These are phyloP conservation scores for Podospora conica DNA, from an alignment of 495 filamentous ascomycete species.

Conservation along the genomic window DNA sequence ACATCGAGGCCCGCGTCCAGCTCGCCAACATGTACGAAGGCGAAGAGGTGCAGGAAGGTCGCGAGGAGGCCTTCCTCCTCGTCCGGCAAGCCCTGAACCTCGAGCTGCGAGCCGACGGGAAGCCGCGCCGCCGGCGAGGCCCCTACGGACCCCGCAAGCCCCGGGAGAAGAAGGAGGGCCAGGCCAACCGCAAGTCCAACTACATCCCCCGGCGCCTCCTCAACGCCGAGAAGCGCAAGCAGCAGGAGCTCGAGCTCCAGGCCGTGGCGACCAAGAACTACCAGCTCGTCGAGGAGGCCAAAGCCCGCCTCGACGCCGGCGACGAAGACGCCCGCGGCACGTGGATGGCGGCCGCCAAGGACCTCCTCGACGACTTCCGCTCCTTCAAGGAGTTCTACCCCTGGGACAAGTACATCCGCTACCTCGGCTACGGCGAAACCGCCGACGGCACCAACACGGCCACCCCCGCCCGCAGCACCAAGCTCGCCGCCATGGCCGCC, in stretches of 20 bases:
- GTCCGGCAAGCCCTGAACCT: constrained; percentile 67
- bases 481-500: constrained; percentile 66
- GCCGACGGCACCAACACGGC: constrained; percentile 38
- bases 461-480: constrained; percentile 45
- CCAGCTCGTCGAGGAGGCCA: constrained; percentile 46
- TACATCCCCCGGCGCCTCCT: constrained; percentile 32
- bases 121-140: constrained; percentile 13
- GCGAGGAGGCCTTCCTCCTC: constrained; percentile 59
- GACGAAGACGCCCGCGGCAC: constrained; percentile 48
- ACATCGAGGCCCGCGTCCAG: constrained; percentile 62
- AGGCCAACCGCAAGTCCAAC: constrained; percentile 20
- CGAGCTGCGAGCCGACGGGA: constrained; percentile 34
- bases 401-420: constrained; percentile 60
- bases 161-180: constrained; percentile 17
- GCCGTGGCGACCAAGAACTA: constrained; percentile 55
- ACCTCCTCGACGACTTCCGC: constrained; percentile 73
- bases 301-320: constrained; percentile 45
- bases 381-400: constrained; percentile 72
- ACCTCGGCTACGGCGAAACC: constrained; percentile 56
- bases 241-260: constrained; percentile 39
- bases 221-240: constrained; percentile 29
- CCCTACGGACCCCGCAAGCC: constrained; percentile 18
- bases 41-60: constrained; percentile 52
- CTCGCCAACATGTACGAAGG: constrained; percentile 77
- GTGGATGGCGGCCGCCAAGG: constrained; percentile 71